A percentile compares a stretch with the other conserved stretches of the same genome.
Evolutionary conservation across 1,139 yeast genomes (phyloP).

Genomic region (Debaryomyces robertsiae): DNA sequence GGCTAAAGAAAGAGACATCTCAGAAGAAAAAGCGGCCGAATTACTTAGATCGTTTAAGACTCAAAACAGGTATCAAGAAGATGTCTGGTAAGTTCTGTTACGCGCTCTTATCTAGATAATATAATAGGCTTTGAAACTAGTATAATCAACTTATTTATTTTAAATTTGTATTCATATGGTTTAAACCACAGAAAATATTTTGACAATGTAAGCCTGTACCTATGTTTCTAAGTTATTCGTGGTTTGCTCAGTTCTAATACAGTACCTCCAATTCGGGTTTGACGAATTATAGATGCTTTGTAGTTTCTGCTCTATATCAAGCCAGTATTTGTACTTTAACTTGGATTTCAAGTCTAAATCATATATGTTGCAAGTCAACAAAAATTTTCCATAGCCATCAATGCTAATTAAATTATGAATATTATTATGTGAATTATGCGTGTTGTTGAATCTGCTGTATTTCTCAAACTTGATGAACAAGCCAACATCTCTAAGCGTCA

Average conservation of each 20-base stretch:
- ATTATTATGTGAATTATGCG: constrained; percentile 39
- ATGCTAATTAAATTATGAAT: constrained; percentile 33
- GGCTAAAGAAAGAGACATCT: constrained; percentile 56
- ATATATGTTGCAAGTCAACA: constrained; percentile 43
- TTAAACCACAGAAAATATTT: neutral
- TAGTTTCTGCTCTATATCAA: constrained; percentile 38
- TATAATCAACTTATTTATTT: neutral
- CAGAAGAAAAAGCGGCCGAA: constrained; percentile 72
- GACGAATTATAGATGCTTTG: constrained; percentile 38
- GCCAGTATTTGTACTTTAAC: constrained; percentile 46
- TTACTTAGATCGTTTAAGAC: constrained; percentile 78
- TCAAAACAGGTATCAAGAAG: constrained; percentile 92
- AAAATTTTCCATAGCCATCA: constrained; percentile 30
- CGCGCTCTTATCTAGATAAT: neutral
- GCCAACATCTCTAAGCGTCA: constrained; percentile 62
- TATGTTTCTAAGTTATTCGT: constrained; percentile 5
- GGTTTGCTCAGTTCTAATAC: constrained; percentile 18
- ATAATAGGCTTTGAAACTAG: neutral
- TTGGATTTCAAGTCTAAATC: constrained; percentile 49
- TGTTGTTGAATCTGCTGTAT: constrained; percentile 30
- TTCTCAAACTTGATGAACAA: constrained; percentile 47
- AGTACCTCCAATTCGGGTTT: constrained; percentile 41
- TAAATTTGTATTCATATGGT: constrained; percentile 2
- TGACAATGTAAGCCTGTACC: neutral
- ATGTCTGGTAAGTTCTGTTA: constrained; percentile 70